Percentiles rank a stretch among this genome's conserved stretches.
phyloP scores from a whole-genome alignment of 768 basidiomycete species.

The Baorangia bicolor region DNA sequence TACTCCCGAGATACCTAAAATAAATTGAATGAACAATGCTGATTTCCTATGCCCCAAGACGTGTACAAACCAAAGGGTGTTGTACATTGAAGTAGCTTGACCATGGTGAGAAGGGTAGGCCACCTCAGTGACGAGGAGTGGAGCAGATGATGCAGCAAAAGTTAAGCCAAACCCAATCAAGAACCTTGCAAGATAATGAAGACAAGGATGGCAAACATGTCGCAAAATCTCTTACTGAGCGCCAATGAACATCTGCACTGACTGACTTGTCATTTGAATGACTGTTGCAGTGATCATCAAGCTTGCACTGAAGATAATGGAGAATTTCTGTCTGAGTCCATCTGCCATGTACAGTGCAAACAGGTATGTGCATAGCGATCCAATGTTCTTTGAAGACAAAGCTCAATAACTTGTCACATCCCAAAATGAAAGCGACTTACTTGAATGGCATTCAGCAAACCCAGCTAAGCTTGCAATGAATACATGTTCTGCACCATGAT shows the following conservation, averaged over 20 bases:
- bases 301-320: not conserved
- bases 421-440: conserved; percentile 16
- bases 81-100: not conserved
- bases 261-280: not conserved
- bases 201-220: not conserved
- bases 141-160: not conserved
- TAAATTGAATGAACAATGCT: not conserved
- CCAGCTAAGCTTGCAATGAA: conserved; percentile 23
- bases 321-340: not conserved
- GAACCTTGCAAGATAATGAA: not conserved
- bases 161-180: not conserved
- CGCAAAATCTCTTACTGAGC: not conserved
- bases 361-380: not conserved
- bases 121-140: not conserved
- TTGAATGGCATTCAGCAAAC: conserved; percentile 38
- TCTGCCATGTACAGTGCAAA: not conserved
- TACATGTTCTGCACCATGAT: not conserved
- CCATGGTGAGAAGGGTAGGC: not conserved
- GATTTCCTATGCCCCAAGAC: not conserved
- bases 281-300: not conserved
- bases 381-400: conserved; percentile 9
- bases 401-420: not conserved
- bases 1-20: not conserved
- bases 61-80: not conserved
- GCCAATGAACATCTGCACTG: not conserved